Percentiles rank a stretch among this genome's conserved stretches.
Evolutionary conservation across 176 grass and related monocot genomes (phyloP).

Genomic region (Aegilops umbellulata): DNA sequence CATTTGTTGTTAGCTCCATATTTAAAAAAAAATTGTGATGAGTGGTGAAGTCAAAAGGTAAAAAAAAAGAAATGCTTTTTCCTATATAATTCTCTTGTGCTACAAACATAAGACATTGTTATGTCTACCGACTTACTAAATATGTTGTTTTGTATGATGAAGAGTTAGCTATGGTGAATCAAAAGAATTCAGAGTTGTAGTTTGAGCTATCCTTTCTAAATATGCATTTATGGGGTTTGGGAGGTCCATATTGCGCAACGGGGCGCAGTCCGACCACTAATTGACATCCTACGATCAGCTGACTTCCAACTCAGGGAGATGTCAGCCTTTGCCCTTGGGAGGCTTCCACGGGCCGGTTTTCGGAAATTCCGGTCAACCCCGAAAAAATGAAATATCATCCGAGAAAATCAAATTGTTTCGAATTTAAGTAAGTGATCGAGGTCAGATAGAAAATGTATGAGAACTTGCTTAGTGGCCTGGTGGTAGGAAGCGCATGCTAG

Average conservation of each 20-base stretch:
- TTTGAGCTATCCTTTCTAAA: not conserved
- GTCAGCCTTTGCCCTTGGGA: constrained; percentile 98
- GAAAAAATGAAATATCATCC: no score
- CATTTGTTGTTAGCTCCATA: not conserved
- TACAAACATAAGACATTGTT: constrained; percentile 7
- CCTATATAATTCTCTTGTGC: not conserved
- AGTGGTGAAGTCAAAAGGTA: not conserved
- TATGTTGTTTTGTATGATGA: not conserved
- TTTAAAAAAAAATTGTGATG: constrained; percentile 6
- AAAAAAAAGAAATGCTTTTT: not conserved
- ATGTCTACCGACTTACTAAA: not conserved
- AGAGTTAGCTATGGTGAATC: not conserved
- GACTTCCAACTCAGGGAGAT: constrained; percentile 96
- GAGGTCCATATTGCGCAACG: constrained; percentile 98
- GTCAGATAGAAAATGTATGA: no score
- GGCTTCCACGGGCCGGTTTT: constrained; percentile 69
- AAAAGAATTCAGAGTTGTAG: not conserved
- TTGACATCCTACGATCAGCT: constrained; percentile 93
- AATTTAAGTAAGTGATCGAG: no score
- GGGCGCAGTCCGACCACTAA: constrained; percentile 78
- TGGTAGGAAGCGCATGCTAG: no score
- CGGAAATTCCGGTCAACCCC: no score
- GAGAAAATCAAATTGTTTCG: no score
- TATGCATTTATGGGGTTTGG: constrained; percentile 21
- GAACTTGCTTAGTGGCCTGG: no score